phyloP scores from a whole-genome alignment of 2,329 filamentous ascomycete species.

The Pseudogymnoascus sp. region DNA sequence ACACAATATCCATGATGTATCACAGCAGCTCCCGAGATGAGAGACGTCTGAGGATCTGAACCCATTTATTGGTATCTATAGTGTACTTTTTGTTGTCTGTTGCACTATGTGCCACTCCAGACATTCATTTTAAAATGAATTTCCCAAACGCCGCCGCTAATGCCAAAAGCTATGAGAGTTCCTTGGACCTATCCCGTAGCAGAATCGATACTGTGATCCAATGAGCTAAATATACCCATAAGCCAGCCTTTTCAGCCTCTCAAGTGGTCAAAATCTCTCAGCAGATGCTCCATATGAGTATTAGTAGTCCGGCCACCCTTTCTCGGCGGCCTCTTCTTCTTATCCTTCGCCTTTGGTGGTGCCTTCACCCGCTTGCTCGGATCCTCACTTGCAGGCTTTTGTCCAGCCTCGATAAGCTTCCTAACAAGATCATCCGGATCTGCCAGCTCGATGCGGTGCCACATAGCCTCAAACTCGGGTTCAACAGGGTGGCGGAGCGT shows the following conservation, averaged over 20 bases:
- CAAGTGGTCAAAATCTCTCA: conserved; percentile 26
- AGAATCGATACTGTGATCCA: neutral
- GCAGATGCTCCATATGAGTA: conserved; percentile 29
- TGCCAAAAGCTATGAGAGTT: neutral
- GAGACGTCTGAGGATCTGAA: neutral
- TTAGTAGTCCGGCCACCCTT: conserved; percentile 31
- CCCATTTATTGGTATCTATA: neutral
- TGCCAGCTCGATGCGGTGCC: conserved; percentile 74
- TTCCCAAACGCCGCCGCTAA: conserved; percentile 3
- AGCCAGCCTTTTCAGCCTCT: conserved; percentile 20
- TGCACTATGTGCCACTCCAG: neutral
- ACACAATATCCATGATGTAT: neutral
- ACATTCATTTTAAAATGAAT: neutral
- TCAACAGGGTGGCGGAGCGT: conserved; percentile 70
- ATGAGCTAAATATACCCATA: neutral
- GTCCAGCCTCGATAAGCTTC: conserved; percentile 32
- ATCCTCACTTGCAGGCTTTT: conserved; percentile 33
- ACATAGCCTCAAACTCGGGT: conserved; percentile 74
- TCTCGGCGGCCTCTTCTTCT: conserved; percentile 30
- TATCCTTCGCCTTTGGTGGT: conserved; percentile 30
- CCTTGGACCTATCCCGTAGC: neutral
- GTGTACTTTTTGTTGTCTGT: neutral
- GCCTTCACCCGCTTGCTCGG: conserved; percentile 30
- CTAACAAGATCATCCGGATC: conserved; percentile 33
- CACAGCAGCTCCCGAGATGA: neutral